Evolutionary conservation across 441 rosid species (phyloP).

Genomic region (Bruguiera hainesii): DNA sequence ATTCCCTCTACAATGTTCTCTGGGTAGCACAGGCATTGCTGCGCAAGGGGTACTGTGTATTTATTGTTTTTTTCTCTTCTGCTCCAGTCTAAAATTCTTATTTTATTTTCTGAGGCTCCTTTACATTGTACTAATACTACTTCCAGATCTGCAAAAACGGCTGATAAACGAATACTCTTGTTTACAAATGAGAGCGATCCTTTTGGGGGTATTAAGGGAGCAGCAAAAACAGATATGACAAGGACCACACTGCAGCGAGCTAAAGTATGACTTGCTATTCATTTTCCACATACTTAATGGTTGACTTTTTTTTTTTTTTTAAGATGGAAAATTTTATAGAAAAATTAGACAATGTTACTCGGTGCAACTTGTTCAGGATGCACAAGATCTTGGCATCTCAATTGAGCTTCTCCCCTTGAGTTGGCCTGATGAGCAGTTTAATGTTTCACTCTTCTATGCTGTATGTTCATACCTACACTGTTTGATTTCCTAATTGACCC

Average conservation of each 20-base stretch:
- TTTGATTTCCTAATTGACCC: constrained; percentile 19
- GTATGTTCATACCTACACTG: constrained; percentile 37
- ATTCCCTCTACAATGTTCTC: constrained; percentile 83
- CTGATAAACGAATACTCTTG: constrained; percentile 74
- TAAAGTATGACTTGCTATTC: constrained; percentile 44
- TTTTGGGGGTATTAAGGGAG: constrained; percentile 72
- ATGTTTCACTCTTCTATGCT: constrained; percentile 61
- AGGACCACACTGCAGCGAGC: constrained; percentile 97
- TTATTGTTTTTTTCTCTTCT: constrained; percentile 8
- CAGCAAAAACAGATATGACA: constrained; percentile 75
- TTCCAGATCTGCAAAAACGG: constrained; percentile 74
- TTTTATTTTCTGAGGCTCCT: constrained; percentile 10
- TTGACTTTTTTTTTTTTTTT: constrained; percentile 4
- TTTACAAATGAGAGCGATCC: constrained; percentile 96
- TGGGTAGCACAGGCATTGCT: constrained; percentile 97
- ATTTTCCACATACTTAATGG: constrained; percentile 14
- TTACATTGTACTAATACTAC: background rate
- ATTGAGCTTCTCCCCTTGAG: constrained; percentile 90
- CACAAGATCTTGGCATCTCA: constrained; percentile 90
- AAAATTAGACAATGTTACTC: background rate
- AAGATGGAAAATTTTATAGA: background rate
- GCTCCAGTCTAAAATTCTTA: background rate
- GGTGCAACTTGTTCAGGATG: constrained; percentile 54
- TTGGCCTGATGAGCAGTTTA: constrained; percentile 54
- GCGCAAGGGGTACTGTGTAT: constrained; percentile 75